Percentiles rank a stretch among this genome's conserved stretches.
Evolutionary conservation across 106 monocot genomes (phyloP).

Genomic region (Allium cepa): DNA sequence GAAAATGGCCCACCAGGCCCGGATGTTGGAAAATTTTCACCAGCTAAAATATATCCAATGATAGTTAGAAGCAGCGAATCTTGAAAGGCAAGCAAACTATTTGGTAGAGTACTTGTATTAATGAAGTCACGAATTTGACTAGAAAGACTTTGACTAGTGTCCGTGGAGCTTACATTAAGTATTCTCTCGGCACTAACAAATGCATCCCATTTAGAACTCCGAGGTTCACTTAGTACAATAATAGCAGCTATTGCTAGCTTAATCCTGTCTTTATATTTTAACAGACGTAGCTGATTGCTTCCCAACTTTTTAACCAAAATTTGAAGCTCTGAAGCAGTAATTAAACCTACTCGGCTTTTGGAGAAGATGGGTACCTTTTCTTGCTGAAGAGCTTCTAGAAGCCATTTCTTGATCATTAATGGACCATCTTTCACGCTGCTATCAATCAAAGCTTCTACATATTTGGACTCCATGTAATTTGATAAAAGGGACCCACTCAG

Average conservation of each 20-base stretch:
- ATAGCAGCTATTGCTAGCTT: conserved; percentile 74
- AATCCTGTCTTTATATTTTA: conserved; percentile 74
- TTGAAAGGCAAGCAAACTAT: conserved; percentile 66
- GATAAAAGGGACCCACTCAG: conserved; percentile 61
- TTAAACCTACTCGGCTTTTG: conserved; percentile 37
- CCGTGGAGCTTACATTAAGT: conserved; percentile 50
- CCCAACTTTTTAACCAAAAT: conserved; percentile 42
- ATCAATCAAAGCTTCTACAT: conserved; percentile 70
- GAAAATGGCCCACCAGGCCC: conserved; percentile 71
- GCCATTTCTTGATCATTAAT: conserved; percentile 86
- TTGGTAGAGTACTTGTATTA: conserved; percentile 38
- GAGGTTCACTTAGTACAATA: conserved; percentile 52
- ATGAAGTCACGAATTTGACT: conserved; percentile 93
- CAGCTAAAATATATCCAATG: conserved; percentile 88
- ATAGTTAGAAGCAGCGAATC: conserved; percentile 77
- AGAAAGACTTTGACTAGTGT: conserved; percentile 74
- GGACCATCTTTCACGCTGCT: conserved; percentile 70
- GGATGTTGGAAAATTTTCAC: conserved; percentile 78
- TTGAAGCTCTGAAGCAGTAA: conserved; percentile 48
- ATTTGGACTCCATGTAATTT: conserved; percentile 44
- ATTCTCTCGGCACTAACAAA: conserved; percentile 86
- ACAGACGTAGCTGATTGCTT: conserved; percentile 41
- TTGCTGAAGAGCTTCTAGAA: conserved; percentile 69
- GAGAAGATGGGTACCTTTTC: conserved; percentile 50
- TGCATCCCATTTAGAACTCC: conserved; percentile 85